Conservation (phyloP, 345 rosid species). For the Arabidopsis suecica region DNA sequence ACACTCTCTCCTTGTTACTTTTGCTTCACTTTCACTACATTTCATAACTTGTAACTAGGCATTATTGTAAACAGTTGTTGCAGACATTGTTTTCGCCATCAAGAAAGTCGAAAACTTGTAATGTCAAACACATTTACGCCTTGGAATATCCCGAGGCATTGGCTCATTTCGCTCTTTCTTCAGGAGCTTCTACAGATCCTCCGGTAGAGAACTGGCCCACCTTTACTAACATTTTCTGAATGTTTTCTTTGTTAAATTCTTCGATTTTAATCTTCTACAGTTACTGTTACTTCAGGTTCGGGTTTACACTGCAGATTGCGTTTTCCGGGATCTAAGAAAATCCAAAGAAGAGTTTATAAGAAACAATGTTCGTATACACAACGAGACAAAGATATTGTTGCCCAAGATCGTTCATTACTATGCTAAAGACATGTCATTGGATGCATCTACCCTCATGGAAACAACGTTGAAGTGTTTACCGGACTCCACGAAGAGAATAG, state of each 20-base stretch:
- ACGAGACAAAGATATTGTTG: slow-evolving; percentile 63
- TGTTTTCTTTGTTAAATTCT: not conserved
- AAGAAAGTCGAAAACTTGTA: slow-evolving; percentile 60
- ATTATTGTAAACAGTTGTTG: slow-evolving; percentile 61
- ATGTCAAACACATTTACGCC: slow-evolving; percentile 62
- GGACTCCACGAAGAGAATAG: slow-evolving; percentile 50
- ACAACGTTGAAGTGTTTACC: slow-evolving; percentile 50
- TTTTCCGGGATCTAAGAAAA: slow-evolving; percentile 63
- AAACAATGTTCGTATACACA: slow-evolving; percentile 57
- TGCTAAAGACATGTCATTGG: slow-evolving; percentile 70
- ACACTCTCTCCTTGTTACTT: not conserved
- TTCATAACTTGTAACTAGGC: slow-evolving; percentile 1
- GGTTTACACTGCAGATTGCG: slow-evolving; percentile 59
- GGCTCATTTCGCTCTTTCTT: slow-evolving; percentile 84
- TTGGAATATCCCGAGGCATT: slow-evolving; percentile 82
- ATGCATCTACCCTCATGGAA: slow-evolving; percentile 48
- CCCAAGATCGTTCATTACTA: slow-evolving; percentile 66
- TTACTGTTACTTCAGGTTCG: slow-evolving; percentile 53
- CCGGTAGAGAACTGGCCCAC: slow-evolving; percentile 47
- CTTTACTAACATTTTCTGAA: too few species aligned
- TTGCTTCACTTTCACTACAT: not conserved
- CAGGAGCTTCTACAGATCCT: slow-evolving; percentile 77
- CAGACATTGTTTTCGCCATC: slow-evolving; percentile 77
- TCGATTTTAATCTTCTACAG: not conserved
- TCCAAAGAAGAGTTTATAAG: slow-evolving; percentile 70